Conservation (phyloP, 768 basidiomycete genomes). For the Lactarius trivialis region DNA sequence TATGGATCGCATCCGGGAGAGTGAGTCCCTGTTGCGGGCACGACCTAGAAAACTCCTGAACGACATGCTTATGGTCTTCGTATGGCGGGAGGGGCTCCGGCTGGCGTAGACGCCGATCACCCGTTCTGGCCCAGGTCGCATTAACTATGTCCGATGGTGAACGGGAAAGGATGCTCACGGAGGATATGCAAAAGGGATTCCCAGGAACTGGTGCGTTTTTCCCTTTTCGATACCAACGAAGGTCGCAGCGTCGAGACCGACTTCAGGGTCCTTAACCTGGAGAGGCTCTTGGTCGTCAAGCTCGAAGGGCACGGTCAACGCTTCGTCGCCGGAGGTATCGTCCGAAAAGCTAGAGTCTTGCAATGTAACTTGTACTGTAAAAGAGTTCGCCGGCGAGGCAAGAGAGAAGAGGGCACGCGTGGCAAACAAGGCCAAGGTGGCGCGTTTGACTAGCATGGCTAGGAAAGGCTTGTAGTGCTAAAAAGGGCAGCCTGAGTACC, state of each 20-base stretch:
- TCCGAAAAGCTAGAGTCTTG: neutral
- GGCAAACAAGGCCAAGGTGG: slow-evolving; percentile 9
- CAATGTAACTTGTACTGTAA: neutral
- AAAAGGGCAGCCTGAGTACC: neutral
- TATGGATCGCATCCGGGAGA: slow-evolving; percentile 4
- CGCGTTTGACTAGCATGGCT: slow-evolving; percentile 8
- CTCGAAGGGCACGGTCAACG: neutral
- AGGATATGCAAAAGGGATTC: slow-evolving; percentile 37
- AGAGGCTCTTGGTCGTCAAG: neutral
- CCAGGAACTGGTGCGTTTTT: slow-evolving; percentile 31
- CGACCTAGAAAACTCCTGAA: slow-evolving; percentile 23
- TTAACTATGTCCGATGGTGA: no score
- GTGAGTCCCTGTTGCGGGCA: slow-evolving; percentile 26
- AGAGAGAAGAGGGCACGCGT: slow-evolving; percentile 3
- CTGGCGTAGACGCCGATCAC: slow-evolving; percentile 33
- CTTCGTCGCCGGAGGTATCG: neutral
- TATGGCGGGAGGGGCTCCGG: slow-evolving; percentile 26
- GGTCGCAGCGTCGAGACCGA: slow-evolving; percentile 28
- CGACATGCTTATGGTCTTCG: slow-evolving; percentile 14
- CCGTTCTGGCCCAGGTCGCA: slow-evolving; percentile 25
- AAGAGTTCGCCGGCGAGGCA: slow-evolving; percentile 1
- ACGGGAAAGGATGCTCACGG: slow-evolving; percentile 28
- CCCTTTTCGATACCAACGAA: slow-evolving; percentile 29
- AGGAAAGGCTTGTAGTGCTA: neutral
- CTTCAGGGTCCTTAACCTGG: slow-evolving; percentile 6